Evolutionary conservation across 208 protist species (phyloP).

Genomic region (Leishmania gerbilli): DNA sequence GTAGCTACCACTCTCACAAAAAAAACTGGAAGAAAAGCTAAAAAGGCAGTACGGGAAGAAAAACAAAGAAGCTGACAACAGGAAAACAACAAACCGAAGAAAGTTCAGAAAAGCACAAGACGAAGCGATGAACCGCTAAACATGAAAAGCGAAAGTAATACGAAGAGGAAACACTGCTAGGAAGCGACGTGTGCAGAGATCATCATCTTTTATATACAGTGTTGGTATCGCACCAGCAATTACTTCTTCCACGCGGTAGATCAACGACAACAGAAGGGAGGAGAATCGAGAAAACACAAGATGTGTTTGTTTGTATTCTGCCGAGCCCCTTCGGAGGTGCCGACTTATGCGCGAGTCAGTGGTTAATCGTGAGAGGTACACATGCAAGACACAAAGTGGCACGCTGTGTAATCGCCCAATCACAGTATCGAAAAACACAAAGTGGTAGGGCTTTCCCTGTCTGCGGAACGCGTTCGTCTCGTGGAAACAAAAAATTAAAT

Average conservation of each 20-base stretch:
- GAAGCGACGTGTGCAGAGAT: not conserved
- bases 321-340: not conserved
- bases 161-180: not conserved
- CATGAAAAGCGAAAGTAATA: not conserved
- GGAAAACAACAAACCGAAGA: not conserved
- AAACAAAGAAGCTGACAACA: slow-evolving; percentile 10
- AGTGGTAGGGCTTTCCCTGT: not conserved
- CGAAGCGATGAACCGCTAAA: not conserved
- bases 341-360: not conserved
- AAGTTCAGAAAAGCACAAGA: slow-evolving; percentile 1
- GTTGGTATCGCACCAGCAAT: not conserved
- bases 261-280: not conserved
- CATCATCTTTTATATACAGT: not conserved
- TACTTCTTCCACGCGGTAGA: not conserved
- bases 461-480: not conserved
- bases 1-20: not conserved
- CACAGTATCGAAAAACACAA: not conserved
- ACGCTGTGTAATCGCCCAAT: not conserved
- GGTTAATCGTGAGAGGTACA: not conserved
- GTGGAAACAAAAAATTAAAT: not conserved
- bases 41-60: not conserved
- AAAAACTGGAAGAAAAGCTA: not conserved
- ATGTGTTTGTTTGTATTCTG: not conserved
- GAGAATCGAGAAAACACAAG: not conserved
- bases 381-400: not conserved